These are phyloP conservation scores for Schizochytrium sp. DNA, from an alignment of 108 stramenopile species.

Conservation along the genomic window DNA sequence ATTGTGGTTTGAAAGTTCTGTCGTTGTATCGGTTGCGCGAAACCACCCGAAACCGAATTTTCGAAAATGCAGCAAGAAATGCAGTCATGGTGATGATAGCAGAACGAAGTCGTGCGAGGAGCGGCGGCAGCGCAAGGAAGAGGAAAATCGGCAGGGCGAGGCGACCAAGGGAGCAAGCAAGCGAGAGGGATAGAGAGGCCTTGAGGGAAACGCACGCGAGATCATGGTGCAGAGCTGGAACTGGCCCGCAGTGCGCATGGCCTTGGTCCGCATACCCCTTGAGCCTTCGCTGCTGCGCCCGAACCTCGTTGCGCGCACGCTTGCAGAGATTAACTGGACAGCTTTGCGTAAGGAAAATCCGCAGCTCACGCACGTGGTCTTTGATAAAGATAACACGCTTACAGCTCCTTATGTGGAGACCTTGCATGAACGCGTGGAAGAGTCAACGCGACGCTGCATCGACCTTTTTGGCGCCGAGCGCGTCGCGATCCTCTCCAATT, in stretches of 20 bases:
- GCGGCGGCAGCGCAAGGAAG: too few species aligned
- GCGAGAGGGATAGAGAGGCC: background rate
- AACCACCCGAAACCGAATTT: too few species aligned
- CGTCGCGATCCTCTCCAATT: constrained; percentile 39
- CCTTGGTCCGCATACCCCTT: background rate
- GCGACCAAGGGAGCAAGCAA: too few species aligned
- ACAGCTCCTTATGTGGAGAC: constrained; percentile 36
- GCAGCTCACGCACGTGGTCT: background rate
- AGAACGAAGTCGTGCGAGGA: too few species aligned
- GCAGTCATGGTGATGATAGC: too few species aligned
- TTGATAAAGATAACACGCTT: constrained; percentile 40
- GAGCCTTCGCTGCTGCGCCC: background rate
- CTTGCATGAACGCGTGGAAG: background rate
- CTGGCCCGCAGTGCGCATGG: background rate
- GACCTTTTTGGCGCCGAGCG: constrained; percentile 20
- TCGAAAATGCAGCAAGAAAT: too few species aligned
- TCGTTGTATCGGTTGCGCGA: too few species aligned
- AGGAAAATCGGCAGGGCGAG: too few species aligned
- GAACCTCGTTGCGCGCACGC: background rate
- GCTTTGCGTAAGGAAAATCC: background rate
- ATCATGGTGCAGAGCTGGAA: background rate
- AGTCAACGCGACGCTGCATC: background rate
- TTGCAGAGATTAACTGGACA: background rate
- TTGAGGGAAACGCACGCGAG: background rate
- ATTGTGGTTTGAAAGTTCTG: too few species aligned